phyloP scores from a whole-genome alignment of 192 early-diverging fungal species.

The Coemansia sp. region DNA sequence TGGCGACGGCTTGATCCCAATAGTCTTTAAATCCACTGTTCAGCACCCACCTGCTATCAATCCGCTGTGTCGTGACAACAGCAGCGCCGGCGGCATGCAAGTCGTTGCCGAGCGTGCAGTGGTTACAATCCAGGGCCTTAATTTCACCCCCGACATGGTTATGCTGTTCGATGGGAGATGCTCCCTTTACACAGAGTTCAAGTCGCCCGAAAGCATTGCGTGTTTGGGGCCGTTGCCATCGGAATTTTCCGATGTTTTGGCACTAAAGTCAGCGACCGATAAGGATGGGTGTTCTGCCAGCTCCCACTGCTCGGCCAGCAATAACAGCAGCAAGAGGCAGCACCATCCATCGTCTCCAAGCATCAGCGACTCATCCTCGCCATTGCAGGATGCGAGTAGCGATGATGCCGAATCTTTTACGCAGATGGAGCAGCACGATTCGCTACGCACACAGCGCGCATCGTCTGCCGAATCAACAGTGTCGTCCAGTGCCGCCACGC shows the following conservation, averaged over 20 bases:
- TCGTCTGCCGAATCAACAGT: conserved; percentile 48
- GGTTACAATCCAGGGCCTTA: conserved; percentile 68
- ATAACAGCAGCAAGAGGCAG: conserved; percentile 4
- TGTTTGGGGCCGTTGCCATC: conserved; percentile 47
- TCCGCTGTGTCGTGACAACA: conserved; percentile 21
- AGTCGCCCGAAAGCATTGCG: conserved; percentile 43
- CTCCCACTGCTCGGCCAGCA: not conserved
- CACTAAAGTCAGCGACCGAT: not conserved
- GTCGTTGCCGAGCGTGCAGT: conserved; percentile 36
- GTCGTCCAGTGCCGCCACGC: conserved; percentile 37
- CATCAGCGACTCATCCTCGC: conserved; percentile 38
- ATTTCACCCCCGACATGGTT: conserved; percentile 67
- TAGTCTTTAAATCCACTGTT: conserved; percentile 44
- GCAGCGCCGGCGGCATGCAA: conserved; percentile 9
- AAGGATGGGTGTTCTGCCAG: not conserved
- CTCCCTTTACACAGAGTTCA: conserved; percentile 44
- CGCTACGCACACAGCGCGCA: conserved; percentile 27
- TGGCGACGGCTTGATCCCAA: conserved; percentile 32
- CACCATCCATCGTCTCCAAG: conserved; percentile 47
- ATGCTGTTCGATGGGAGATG: conserved; percentile 69
- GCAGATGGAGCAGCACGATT: not conserved
- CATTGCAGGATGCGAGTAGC: conserved; percentile 13
- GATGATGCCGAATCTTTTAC: conserved; percentile 22
- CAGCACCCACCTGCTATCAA: conserved; percentile 46
- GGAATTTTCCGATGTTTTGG: conserved; percentile 21